Evolutionary conservation across 2,329 filamentous ascomycete genomes (phyloP).

Genomic region (Colletotrichum lini): DNA sequence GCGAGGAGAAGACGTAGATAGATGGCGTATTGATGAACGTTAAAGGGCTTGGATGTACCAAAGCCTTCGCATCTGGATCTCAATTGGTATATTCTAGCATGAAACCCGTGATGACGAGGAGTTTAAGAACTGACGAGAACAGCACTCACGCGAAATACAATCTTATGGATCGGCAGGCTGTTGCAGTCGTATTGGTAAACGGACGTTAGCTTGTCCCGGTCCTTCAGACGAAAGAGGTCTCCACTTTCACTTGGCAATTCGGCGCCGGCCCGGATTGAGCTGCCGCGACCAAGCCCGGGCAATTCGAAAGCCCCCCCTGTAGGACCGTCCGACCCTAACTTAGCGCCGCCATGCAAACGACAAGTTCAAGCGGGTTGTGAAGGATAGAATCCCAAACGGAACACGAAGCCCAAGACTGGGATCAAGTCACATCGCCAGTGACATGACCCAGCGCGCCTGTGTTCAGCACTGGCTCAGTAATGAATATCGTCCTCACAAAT

Average conservation of each 20-base stretch:
- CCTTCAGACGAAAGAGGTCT: background rate
- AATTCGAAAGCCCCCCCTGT: conserved; percentile 4
- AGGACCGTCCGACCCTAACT: background rate
- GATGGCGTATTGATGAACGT: too few species aligned
- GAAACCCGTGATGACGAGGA: too few species aligned
- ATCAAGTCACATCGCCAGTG: too few species aligned
- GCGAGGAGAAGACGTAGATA: too few species aligned
- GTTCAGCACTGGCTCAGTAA: background rate
- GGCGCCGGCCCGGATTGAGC: conserved; percentile 3
- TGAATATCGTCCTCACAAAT: background rate
- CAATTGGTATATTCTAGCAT: background rate
- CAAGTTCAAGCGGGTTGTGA: background rate
- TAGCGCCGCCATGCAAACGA: background rate
- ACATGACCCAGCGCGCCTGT: background rate
- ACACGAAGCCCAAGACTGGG: too few species aligned
- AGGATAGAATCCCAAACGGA: background rate
- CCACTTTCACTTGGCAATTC: background rate
- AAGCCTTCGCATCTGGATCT: background rate
- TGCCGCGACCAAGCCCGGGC: background rate
- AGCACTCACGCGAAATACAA: background rate
- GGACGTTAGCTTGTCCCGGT: background rate
- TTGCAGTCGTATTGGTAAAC: background rate
- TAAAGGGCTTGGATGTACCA: too few species aligned
- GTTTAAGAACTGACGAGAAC: background rate
- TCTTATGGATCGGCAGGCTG: background rate